phyloP scores from a whole-genome alignment of 108 stramenopile genomes.

The Pseudonitzschia multiseries region DNA sequence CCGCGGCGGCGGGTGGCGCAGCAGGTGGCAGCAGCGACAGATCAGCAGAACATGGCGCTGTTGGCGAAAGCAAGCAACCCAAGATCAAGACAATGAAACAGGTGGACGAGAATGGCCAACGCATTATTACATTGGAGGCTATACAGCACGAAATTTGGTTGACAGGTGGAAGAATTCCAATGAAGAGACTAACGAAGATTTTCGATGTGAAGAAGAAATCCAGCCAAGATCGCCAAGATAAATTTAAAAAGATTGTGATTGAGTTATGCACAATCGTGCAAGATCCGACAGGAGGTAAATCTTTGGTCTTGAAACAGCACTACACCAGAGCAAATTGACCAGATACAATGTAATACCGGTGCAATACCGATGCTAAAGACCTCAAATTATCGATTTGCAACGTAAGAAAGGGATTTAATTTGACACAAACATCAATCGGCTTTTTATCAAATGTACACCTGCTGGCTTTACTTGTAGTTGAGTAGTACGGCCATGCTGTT shows the following conservation, averaged over 20 bases:
- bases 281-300: slow-evolving; percentile 62
- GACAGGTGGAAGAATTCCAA: slow-evolving; percentile 67
- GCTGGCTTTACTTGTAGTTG: no score
- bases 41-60: slow-evolving; percentile 13
- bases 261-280: slow-evolving; percentile 77
- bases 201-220: slow-evolving; percentile 74
- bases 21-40: slow-evolving; percentile 16
- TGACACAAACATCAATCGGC: no score
- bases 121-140: slow-evolving; percentile 69
- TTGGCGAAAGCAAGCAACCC: slow-evolving; percentile 20
- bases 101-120: slow-evolving; percentile 73
- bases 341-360: background rate
- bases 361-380: no score
- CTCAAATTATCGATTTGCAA: no score
- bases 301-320: slow-evolving; percentile 85
- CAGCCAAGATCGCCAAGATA: slow-evolving; percentile 48
- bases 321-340: slow-evolving; percentile 48
- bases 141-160: slow-evolving; percentile 84
- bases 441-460: no score
- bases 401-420: no score
- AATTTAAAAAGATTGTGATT: slow-evolving; percentile 60
- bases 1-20: slow-evolving; percentile 23
- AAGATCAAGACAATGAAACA: slow-evolving; percentile 27
- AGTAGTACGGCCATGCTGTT: no score
- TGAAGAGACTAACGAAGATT: slow-evolving; percentile 77